phyloP scores from a whole-genome alignment of 148 eudicot genomes.

The Selenicereus undatus region DNA sequence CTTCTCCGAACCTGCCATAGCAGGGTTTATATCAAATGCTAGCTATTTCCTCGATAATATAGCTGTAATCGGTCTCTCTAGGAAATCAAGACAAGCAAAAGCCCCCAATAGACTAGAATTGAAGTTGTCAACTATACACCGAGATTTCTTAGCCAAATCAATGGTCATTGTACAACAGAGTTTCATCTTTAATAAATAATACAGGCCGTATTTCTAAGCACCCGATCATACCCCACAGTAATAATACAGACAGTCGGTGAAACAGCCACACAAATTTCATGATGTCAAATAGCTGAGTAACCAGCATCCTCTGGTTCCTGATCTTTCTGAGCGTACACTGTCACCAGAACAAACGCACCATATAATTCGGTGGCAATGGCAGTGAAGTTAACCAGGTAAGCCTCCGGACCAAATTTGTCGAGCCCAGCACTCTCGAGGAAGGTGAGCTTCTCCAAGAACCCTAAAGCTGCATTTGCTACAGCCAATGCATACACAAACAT shows the following conservation, averaged over 20 bases:
- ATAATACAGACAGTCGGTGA: not conserved
- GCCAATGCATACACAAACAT: slow-evolving; percentile 63
- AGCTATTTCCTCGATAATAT: too few relatives aligned
- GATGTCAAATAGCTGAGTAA: slow-evolving; percentile 34
- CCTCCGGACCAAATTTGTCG: slow-evolving; percentile 74
- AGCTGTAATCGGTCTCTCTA: too few relatives aligned
- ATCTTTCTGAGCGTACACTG: slow-evolving; percentile 47
- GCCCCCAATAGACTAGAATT: too few relatives aligned
- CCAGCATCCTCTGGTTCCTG: slow-evolving; percentile 33
- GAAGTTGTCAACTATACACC: too few relatives aligned
- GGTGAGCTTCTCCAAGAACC: slow-evolving; percentile 89
- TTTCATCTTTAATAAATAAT: not conserved
- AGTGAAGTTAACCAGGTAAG: slow-evolving; percentile 88
- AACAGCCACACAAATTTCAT: not conserved
- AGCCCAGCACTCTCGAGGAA: slow-evolving; percentile 66
- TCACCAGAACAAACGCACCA: slow-evolving; percentile 66
- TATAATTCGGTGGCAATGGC: slow-evolving; percentile 66
- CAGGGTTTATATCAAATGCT: too few relatives aligned
- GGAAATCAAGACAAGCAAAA: too few relatives aligned
- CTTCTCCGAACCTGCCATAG: too few relatives aligned
- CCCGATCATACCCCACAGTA: not conserved
- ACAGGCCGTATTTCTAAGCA: not conserved
- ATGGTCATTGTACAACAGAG: not conserved
- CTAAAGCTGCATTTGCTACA: slow-evolving; percentile 60
- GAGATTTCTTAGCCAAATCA: not conserved